A percentile compares a stretch with the other conserved stretches of the same genome.
Conservation (phyloP, 2,329 filamentous ascomycete species). For the Colletotrichum sp. region DNA sequence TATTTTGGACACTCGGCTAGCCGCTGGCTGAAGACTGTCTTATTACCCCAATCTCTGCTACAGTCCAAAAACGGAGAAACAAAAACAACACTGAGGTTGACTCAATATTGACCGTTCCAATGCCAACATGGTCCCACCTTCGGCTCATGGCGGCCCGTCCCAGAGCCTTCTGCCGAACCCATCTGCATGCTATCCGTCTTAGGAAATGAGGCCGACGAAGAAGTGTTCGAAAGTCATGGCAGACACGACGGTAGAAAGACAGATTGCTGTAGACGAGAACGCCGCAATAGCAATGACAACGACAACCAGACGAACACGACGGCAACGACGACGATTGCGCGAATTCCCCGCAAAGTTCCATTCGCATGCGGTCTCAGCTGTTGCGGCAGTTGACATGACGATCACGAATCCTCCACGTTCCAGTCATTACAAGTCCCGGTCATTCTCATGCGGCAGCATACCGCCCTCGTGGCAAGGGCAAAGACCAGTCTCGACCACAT, state of each 20-base stretch:
- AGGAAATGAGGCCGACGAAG: not conserved
- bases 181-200: fast-evolving
- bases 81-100: not conserved
- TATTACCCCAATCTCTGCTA: not conserved
- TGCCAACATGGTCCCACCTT: not conserved
- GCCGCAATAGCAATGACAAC: fast-evolving
- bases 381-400: not conserved
- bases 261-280: fast-evolving
- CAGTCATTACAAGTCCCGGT: not conserved
- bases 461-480: not conserved
- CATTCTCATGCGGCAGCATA: not conserved
- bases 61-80: not conserved
- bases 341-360: not conserved
- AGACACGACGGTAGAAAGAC: fast-evolving
- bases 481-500: not conserved
- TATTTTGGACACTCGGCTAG: not conserved
- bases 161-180: fast-evolving
- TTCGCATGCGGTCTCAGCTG: not conserved
- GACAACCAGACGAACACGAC: not conserved
- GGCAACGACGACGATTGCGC: not conserved
- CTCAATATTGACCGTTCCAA: not conserved
- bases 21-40: not conserved
- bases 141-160: not conserved
- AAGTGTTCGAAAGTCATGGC: not conserved
- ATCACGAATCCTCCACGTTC: not conserved